Percentiles rank a stretch among this genome's conserved stretches.
Evolutionary conservation across 345 rosid species (phyloP).

Genomic region (Durio zibethinus): DNA sequence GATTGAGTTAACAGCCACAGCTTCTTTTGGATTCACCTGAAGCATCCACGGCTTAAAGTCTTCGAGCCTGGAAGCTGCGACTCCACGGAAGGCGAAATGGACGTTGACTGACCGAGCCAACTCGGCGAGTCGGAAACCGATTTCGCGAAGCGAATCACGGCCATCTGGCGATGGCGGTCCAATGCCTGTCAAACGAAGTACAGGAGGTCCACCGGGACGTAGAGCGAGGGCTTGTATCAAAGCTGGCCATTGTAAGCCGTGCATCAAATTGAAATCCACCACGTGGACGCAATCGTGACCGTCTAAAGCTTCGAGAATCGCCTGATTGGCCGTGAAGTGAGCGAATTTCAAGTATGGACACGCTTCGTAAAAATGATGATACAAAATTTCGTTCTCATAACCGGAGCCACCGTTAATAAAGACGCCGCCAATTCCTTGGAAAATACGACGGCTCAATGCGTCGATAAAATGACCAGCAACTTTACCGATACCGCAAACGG

Average conservation of each 20-base stretch:
- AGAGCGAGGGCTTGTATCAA: conserved; percentile 83
- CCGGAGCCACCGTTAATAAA: conserved; percentile 1
- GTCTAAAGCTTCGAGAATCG: conserved; percentile 74
- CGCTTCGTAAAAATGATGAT: conserved; percentile 84
- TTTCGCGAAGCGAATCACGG: conserved; percentile 63
- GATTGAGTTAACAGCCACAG: conserved; percentile 73
- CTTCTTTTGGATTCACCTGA: conserved; percentile 61
- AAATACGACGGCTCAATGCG: conserved; percentile 56
- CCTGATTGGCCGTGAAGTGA: conserved; percentile 94
- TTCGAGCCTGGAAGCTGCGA: conserved; percentile 54
- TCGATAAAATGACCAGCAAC: conserved; percentile 73
- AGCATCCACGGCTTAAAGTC: conserved; percentile 86
- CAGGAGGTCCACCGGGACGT: conserved; percentile 80
- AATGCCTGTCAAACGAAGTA: conserved; percentile 72
- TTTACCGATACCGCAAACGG: conserved; percentile 63
- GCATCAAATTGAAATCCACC: conserved; percentile 72
- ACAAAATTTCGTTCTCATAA: conserved; percentile 51
- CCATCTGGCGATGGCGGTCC: conserved; percentile 72
- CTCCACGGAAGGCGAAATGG: conserved; percentile 68
- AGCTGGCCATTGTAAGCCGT: conserved; percentile 95
- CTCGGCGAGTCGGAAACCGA: conserved; percentile 67
- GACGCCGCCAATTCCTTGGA: conserved; percentile 18
- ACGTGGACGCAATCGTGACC: conserved; percentile 82
- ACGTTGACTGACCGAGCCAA: conserved; percentile 64
- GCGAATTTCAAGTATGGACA: conserved; percentile 89